Evolutionary conservation across 2,329 filamentous ascomycete genomes (phyloP).

Genomic region (Cordyceps sp.): DNA sequence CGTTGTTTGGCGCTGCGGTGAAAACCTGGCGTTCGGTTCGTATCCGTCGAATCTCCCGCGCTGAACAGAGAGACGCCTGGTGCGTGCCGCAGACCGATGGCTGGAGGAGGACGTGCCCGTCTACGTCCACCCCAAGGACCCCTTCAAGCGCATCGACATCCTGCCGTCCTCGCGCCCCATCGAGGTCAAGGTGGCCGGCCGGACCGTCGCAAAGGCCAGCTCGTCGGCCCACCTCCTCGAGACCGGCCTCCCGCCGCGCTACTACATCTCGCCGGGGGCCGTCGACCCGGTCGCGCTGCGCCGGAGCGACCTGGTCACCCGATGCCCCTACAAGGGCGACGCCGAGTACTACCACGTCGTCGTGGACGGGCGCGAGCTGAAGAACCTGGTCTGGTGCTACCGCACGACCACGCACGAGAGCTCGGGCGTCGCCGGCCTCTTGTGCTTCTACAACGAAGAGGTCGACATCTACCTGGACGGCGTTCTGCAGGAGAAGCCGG

Average conservation of each 20-base stretch:
- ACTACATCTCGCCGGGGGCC: conserved; percentile 38
- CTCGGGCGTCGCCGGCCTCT: conserved; percentile 31
- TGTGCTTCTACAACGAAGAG: conserved; percentile 55
- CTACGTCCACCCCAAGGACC: conserved; percentile 48
- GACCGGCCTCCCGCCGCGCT: conserved; percentile 39
- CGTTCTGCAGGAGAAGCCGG: conserved; percentile 3
- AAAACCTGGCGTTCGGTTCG: no score
- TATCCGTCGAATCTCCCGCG: no score
- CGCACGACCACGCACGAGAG: conserved; percentile 38
- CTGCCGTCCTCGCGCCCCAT: conserved; percentile 36
- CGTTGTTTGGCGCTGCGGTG: no score
- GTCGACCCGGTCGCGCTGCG: conserved; percentile 27
- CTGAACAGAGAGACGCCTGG: not conserved
- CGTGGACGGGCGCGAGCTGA: conserved; percentile 22
- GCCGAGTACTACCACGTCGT: conserved; percentile 44
- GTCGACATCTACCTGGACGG: conserved; percentile 46
- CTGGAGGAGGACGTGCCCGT: conserved; percentile 42
- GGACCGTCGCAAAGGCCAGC: conserved; percentile 26
- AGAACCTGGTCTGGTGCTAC: conserved; percentile 48
- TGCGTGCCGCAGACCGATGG: conserved; percentile 19
- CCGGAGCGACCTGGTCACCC: conserved; percentile 33
- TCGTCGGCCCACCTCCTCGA: conserved; percentile 40
- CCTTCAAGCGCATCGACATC: conserved; percentile 47
- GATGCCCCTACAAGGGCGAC: conserved; percentile 52
- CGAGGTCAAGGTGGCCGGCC: conserved; percentile 29